A percentile compares a stretch with the other conserved stretches of the same genome.
These are phyloP conservation scores for Angophora floribunda DNA, from an alignment of 345 rosid species.

Conservation along the genomic window DNA sequence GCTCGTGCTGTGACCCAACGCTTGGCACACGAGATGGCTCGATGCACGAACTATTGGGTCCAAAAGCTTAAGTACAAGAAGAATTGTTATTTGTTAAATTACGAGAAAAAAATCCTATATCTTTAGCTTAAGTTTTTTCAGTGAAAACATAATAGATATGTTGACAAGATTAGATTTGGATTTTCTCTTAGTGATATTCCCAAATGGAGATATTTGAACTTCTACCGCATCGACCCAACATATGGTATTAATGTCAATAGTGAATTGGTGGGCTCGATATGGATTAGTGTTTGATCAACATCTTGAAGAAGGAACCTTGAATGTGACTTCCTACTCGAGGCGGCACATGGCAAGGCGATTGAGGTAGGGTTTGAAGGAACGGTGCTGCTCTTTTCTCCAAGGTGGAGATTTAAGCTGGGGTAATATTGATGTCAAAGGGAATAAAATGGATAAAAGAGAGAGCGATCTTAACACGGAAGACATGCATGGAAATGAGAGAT, in stretches of 20 bases:
- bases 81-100: not conserved
- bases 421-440: not conserved
- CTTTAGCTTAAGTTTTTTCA: not conserved
- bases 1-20: not conserved
- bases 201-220: too few relatives aligned
- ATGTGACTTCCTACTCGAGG: not conserved
- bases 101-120: not conserved
- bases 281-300: not conserved
- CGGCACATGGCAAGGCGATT: not conserved
- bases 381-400: not conserved
- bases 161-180: fast-evolving
- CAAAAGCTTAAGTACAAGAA: not conserved
- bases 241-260: fast-evolving
- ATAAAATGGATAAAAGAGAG: not conserved
- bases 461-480: not conserved
- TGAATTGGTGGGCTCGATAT: not conserved
- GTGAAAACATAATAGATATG: fast-evolving
- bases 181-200: not conserved
- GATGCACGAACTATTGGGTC: not conserved
- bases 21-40: not conserved
- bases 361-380: not conserved
- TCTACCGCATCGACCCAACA: not conserved
- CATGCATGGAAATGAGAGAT: fast-evolving
- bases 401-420: not conserved
- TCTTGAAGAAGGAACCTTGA: not conserved